A percentile compares a stretch with the other conserved stretches of the same genome.
phyloP scores from a whole-genome alignment of 306 rosid genomes.

The Vicia villosa region DNA sequence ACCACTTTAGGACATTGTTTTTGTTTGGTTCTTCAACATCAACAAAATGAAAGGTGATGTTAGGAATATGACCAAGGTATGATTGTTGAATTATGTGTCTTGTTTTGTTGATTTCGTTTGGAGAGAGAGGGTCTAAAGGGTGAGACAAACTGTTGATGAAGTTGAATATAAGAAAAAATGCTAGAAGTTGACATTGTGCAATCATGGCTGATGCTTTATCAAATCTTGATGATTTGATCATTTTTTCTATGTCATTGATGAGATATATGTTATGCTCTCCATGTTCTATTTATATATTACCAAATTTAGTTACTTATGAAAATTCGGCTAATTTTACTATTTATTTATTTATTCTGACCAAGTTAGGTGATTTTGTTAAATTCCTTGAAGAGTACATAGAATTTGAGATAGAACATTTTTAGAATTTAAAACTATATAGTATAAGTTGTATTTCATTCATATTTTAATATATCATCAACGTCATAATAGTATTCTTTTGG shows the following conservation, averaged over 20 bases:
- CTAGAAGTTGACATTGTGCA: constrained; percentile 39
- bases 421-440: neutral
- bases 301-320: neutral
- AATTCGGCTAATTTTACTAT: constrained; percentile 10
- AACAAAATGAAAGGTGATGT: constrained; percentile 69
- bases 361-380: constrained; percentile 14
- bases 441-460: neutral
- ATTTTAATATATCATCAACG: neutral
- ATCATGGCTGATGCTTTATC: too few relatives aligned
- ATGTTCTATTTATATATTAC: constrained; percentile 29
- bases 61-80: constrained; percentile 63
- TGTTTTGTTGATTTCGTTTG: constrained; percentile 60
- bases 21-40: constrained; percentile 84
- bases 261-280: constrained; percentile 9
- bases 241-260: constrained; percentile 21
- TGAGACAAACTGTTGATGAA: constrained; percentile 42
- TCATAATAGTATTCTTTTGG: neutral
- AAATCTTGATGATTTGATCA: constrained; percentile 21
- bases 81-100: constrained; percentile 57
- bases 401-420: neutral
- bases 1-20: constrained; percentile 64
- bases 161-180: constrained; percentile 42
- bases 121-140: constrained; percentile 80
- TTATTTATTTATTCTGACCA: neutral
- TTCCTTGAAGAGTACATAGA: constrained; percentile 5